Percentiles rank a stretch among this genome's conserved stretches.
Conservation (phyloP, 768 basidiomycete genomes). For the Xanthoconium stramineum region DNA sequence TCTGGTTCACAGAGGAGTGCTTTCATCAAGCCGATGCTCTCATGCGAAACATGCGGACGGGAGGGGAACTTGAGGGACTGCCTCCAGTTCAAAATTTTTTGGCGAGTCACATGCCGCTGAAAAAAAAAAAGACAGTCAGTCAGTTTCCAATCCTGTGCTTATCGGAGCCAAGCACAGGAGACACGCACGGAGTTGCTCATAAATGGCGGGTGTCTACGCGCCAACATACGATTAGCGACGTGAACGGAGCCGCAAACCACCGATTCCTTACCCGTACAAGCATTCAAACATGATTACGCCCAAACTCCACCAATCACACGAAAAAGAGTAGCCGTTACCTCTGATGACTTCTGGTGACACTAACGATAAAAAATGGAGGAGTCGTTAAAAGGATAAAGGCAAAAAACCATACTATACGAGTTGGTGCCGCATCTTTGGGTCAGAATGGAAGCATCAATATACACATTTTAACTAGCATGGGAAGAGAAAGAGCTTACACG, state of each 20-base stretch:
- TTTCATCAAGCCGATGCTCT: slow-evolving; percentile 85
- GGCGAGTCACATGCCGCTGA: slow-evolving; percentile 88
- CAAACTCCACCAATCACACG: slow-evolving; percentile 98
- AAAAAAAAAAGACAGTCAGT: slow-evolving; percentile 13
- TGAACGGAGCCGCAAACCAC: slow-evolving; percentile 25
- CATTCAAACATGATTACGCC: slow-evolving; percentile 97
- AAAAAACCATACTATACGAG: slow-evolving; percentile 68
- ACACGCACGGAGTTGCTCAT: slow-evolving; percentile 82
- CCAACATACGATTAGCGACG: slow-evolving; percentile 22
- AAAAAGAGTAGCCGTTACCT: slow-evolving; percentile 89
- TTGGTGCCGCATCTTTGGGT: slow-evolving; percentile 73
- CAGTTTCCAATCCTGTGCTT: slow-evolving; percentile 19
- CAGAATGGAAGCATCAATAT: slow-evolving; percentile 30
- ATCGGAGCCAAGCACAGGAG: slow-evolving; percentile 16
- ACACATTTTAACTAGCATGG: slow-evolving; percentile 7
- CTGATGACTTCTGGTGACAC: slow-evolving; percentile 92
- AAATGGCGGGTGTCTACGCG: slow-evolving; percentile 84
- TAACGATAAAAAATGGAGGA: slow-evolving; percentile 32
- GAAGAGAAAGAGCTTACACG: slow-evolving; percentile 54
- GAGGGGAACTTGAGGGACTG: slow-evolving; percentile 84
- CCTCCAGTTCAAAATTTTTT: slow-evolving; percentile 97
- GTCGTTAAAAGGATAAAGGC: slow-evolving; percentile 25
- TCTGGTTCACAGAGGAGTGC: slow-evolving; percentile 93
- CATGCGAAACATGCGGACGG: slow-evolving; percentile 79
- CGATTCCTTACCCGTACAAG: slow-evolving; percentile 72